Base-by-base conservation (phyloP, 805 yeast species). In the Cyberlindnera americana region DNA sequence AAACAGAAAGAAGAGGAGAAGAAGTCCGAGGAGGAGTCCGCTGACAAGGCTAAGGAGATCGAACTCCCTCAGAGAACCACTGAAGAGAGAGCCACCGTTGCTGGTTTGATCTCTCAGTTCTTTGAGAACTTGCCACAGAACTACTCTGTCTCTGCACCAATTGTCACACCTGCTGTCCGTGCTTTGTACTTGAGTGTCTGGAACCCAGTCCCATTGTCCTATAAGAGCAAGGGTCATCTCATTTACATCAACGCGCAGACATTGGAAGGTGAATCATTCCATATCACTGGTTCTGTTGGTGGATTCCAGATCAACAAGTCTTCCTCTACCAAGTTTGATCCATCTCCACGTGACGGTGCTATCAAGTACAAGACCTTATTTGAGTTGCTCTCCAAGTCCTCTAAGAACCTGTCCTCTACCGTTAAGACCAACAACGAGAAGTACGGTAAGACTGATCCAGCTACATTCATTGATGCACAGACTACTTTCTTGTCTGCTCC, bases 291-390 rank as follows among this genome's bases (percentile, higher is more conserved):
- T 43, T 78, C 81, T 41, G 73, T 78, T 32, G 62, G 81, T 30
- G 99, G 99, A 0, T 91, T 87, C 61, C 86, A 66, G 54, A 79
- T 88, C 34, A 84, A 83, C 64, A 80, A 71, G 54, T 80, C 83
- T 22, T 73, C 95, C 9, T 69, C 72, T 23, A 68, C 74, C 26
- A 75, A 69, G 53, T 89, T 89, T 62, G 91, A 88, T 56, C 85
- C 93, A 18, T 62, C 77, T 4, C 56, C 66, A 59, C 65, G 70
- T 41, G 57, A 57, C 4, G 43, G 38, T 1, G 35, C 53, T 6
- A 37, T 38, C 29, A 37, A 46, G 41, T 52, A 67, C 60, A 53
- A 65, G 65, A 53, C 83, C 4, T 67, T 91, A 46, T 67, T 70
- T 51, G 75, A 78, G 33, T 69, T 93, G 49, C 65, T 91, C 30